A percentile compares a stretch with the other conserved stretches of the same genome.
Conservation (phyloP, 2,329 filamentous ascomycete genomes). For the Tympanopsis confertula region DNA sequence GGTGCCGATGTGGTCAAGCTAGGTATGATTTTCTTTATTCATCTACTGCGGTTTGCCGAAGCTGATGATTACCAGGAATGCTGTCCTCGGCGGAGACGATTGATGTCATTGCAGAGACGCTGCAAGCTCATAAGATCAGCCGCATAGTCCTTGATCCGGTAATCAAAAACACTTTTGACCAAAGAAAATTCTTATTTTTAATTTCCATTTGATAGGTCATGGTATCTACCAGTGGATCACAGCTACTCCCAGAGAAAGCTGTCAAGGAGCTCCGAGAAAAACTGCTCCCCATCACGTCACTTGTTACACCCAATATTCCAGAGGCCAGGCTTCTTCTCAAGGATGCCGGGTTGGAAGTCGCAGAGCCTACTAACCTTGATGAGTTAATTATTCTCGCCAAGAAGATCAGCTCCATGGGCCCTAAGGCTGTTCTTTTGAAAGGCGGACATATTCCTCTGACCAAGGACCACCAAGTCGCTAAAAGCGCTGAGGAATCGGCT, state of each 20-base stretch:
- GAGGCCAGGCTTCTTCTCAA: conserved; percentile 58
- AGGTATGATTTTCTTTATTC: not conserved
- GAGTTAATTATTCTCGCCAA: not conserved
- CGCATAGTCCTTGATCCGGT: conserved; percentile 66
- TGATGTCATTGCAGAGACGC: conserved; percentile 51
- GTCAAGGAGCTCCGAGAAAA: conserved; percentile 43
- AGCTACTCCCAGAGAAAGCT: conserved; percentile 55
- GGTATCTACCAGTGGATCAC: conserved; percentile 71
- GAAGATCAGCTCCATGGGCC: not conserved
- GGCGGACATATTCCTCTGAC: not conserved
- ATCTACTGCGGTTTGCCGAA: not conserved
- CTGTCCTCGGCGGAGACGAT: conserved; percentile 64
- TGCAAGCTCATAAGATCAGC: conserved; percentile 44
- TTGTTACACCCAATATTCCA: conserved; percentile 69
- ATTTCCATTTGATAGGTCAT: conserved; percentile 54
- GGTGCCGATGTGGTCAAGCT: not conserved
- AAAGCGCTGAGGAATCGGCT: not conserved
- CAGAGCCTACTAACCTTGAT: conserved; percentile 5
- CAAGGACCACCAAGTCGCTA: not conserved
- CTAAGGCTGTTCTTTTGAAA: not conserved
- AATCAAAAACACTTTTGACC: conserved; percentile 13
- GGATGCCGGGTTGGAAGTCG: conserved; percentile 27
- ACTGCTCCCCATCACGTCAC: conserved; percentile 53
- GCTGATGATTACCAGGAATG: conserved; percentile 49
- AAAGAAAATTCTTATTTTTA: not conserved